Evolutionary conservation across 2,329 filamentous ascomycete genomes (phyloP).

Genomic region (Mycosphaerella arachidis): DNA sequence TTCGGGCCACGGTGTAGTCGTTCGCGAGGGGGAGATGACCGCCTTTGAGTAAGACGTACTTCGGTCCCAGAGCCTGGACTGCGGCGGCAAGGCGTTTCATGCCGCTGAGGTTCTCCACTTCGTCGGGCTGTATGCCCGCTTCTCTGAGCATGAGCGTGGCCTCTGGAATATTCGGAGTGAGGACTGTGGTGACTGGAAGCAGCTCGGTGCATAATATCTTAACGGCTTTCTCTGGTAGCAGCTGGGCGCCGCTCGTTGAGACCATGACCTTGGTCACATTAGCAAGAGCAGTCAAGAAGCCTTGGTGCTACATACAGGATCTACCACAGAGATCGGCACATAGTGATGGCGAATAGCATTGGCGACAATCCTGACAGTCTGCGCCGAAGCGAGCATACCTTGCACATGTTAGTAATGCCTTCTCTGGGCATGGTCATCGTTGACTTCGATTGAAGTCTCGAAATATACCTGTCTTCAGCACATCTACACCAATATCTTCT

Average conservation of each 20-base stretch:
- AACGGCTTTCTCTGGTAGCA: slow-evolving; percentile 64
- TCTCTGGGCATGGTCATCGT: not conserved
- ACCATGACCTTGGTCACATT: slow-evolving; percentile 71
- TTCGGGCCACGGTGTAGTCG: slow-evolving; percentile 56
- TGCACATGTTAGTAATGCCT: slow-evolving; percentile 13
- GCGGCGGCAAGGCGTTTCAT: slow-evolving; percentile 64
- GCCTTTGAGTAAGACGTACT: slow-evolving; percentile 82
- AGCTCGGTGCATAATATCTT: slow-evolving; percentile 55
- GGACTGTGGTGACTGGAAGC: slow-evolving; percentile 61
- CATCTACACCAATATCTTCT: slow-evolving; percentile 79
- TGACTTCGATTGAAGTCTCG: not conserved
- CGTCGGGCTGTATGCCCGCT: slow-evolving; percentile 41
- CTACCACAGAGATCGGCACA: slow-evolving; percentile 60
- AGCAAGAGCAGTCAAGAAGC: not conserved
- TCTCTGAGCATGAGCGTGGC: slow-evolving; percentile 60
- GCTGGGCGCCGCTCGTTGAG: slow-evolving; percentile 68
- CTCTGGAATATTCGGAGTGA: slow-evolving; percentile 77
- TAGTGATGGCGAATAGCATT: slow-evolving; percentile 56
- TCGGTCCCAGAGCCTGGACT: slow-evolving; percentile 65
- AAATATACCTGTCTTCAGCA: slow-evolving; percentile 78
- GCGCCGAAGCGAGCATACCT: slow-evolving; percentile 79
- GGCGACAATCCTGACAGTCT: slow-evolving; percentile 65
- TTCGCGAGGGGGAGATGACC: slow-evolving; percentile 77
- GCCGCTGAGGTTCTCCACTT: slow-evolving; percentile 58
- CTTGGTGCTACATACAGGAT: slow-evolving; percentile 57